These are phyloP conservation scores for Thalassiosira sp. DNA, from an alignment of 352 stramenopile species.

Conservation along the genomic window DNA sequence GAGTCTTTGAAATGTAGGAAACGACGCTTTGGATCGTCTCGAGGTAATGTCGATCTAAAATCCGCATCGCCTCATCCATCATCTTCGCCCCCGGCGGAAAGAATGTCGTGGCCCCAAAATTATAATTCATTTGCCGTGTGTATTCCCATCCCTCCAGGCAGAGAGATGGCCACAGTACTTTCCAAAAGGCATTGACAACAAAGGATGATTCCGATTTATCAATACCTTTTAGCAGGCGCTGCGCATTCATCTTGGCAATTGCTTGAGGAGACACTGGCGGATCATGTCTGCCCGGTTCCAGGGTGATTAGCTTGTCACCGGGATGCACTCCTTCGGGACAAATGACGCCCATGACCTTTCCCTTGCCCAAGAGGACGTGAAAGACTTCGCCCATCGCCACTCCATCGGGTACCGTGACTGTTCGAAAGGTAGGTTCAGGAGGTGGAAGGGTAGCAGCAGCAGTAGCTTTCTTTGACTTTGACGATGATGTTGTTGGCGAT, in stretches of 20 bases:
- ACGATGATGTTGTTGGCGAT: background rate
- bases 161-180: constrained; percentile 29
- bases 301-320: constrained; percentile 27
- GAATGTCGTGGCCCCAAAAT: constrained; percentile 41
- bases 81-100: background rate
- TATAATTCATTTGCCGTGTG: constrained; percentile 13
- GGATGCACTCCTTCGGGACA: constrained; percentile 28
- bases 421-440: constrained; percentile 6
- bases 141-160: constrained; percentile 19
- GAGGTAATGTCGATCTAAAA: constrained; percentile 7
- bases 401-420: constrained; percentile 29
- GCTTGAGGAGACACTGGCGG: constrained; percentile 16
- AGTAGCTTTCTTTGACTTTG: background rate
- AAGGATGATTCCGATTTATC: background rate
- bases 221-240: constrained; percentile 6
- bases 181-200: constrained; percentile 31
- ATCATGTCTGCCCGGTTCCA: constrained; percentile 20
- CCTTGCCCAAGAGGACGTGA: constrained; percentile 21
- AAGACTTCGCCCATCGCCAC: constrained; percentile 24
- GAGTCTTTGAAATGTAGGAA: constrained; percentile 4
- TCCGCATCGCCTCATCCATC: background rate
- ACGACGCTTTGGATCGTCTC: constrained; percentile 14
- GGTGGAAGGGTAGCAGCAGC: background rate
- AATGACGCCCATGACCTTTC: constrained; percentile 21
- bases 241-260: constrained; percentile 31